Evolutionary conservation across 148 eudicot genomes (phyloP).

Genomic region (Rhododendron henanense): DNA sequence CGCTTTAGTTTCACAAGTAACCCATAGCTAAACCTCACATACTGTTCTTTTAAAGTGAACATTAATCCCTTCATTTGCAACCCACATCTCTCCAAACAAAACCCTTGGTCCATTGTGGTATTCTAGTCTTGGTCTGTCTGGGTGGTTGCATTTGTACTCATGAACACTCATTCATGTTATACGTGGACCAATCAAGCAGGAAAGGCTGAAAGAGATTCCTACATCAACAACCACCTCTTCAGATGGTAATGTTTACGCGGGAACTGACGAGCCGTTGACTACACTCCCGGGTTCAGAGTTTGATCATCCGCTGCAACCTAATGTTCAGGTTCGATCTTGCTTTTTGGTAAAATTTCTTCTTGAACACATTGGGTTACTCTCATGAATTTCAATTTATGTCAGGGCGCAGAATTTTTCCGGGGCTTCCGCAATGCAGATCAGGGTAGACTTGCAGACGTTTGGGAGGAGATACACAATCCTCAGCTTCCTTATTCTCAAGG

Average conservation of each 20-base stretch:
- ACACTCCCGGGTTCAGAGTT: slow-evolving; percentile 84
- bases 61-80: background rate
- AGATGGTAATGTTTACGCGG: slow-evolving; percentile 38
- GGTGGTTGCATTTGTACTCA: background rate
- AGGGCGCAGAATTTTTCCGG: slow-evolving; percentile 72
- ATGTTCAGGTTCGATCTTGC: slow-evolving; percentile 50
- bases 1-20: background rate
- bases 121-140: background rate
- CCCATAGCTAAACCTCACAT: too few species aligned
- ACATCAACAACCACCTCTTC: slow-evolving; percentile 45
- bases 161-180: background rate
- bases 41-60: background rate
- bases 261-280: slow-evolving; percentile 40
- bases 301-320: slow-evolving; percentile 49
- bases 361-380: background rate
- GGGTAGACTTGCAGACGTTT: slow-evolving; percentile 58
- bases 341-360: background rate
- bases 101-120: background rate
- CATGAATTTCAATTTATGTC: slow-evolving; percentile 13
- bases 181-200: slow-evolving; percentile 38
- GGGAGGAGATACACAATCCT: slow-evolving; percentile 78
- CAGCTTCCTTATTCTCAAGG: slow-evolving; percentile 32
- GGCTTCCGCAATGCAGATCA: slow-evolving; percentile 59
- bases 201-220: slow-evolving; percentile 84
- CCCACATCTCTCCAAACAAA: background rate